Conservation (phyloP, 768 basidiomycete genomes). For the Boletus speciosus region DNA sequence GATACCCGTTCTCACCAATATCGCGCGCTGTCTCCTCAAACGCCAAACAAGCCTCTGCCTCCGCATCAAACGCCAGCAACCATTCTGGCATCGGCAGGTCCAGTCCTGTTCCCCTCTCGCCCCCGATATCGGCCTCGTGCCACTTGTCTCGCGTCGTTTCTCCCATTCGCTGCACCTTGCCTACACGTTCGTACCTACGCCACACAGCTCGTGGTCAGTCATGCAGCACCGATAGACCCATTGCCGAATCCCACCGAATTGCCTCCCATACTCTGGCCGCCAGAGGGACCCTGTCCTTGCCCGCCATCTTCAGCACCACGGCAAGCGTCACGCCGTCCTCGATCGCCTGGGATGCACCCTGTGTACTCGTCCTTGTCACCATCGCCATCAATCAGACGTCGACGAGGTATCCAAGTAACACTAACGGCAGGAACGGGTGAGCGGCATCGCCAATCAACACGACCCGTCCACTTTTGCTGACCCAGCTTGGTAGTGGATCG, state of each 20-base stretch:
- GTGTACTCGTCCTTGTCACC: constrained; percentile 13
- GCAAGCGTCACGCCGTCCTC: constrained; percentile 39
- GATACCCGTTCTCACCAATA: constrained; percentile 26
- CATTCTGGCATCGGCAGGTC: constrained; percentile 26
- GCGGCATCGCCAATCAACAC: constrained; percentile 29
- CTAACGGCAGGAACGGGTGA: constrained; percentile 31
- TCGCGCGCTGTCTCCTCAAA: constrained; percentile 18
- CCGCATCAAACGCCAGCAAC: constrained; percentile 28
- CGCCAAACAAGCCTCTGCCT: constrained; percentile 23
- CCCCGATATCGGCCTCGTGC: constrained; percentile 20
- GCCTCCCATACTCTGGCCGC: constrained; percentile 15
- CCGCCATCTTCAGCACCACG: constrained; percentile 20
- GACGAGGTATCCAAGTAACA: background rate
- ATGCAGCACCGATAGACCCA: background rate
- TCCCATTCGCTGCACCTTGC: constrained; percentile 19
- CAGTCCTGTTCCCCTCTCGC: constrained; percentile 3
- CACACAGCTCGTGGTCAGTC: background rate
- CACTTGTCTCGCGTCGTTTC: constrained; percentile 25
- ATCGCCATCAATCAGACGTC: background rate
- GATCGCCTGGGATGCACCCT: constrained; percentile 41
- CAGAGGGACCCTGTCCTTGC: background rate
- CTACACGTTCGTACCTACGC: constrained; percentile 24
- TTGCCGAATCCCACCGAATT: constrained; percentile 4
- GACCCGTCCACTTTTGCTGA: constrained; percentile 24
- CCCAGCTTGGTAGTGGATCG: constrained; percentile 36